Evolutionary conservation across 441 rosid genomes (phyloP).

Genomic region (Gossypium davidsonii): DNA sequence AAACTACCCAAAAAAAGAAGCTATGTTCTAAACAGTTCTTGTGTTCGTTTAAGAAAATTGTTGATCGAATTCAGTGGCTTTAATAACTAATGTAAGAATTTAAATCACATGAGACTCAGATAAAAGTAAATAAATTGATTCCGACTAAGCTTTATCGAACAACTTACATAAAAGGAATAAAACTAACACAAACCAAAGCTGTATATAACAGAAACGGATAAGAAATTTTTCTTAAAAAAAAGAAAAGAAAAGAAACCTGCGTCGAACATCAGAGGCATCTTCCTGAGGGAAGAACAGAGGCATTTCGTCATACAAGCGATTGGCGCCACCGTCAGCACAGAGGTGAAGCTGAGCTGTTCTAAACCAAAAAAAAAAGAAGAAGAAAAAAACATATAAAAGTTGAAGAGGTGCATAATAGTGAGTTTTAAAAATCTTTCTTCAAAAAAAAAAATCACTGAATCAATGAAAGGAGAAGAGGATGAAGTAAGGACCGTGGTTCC

Average conservation of each 20-base stretch:
- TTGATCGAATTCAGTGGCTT: neutral
- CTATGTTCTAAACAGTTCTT: neutral
- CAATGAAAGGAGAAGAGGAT: neutral
- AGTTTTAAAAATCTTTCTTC: neutral
- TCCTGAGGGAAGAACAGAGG: constrained; percentile 65
- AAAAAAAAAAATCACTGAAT: neutral
- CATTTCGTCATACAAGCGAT: constrained; percentile 81
- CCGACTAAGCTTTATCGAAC: neutral
- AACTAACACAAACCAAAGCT: neutral
- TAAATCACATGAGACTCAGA: neutral
- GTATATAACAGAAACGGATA: neutral
- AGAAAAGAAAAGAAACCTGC: constrained; percentile 32
- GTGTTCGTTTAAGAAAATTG: neutral
- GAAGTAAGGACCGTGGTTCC: constrained; percentile 64
- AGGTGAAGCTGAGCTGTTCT: constrained; percentile 71
- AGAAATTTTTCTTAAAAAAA: neutral
- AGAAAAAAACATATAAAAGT: neutral
- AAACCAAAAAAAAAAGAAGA: constrained; percentile 20
- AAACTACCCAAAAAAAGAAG: neutral
- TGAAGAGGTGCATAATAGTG: neutral
- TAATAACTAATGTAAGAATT: neutral
- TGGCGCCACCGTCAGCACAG: constrained; percentile 98
- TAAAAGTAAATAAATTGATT: neutral
- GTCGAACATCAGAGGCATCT: constrained; percentile 45
- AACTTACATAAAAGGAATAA: neutral